Percentiles rank a stretch among this genome's conserved stretches.
Conservation (phyloP, 2,329 filamentous ascomycete species). For the Arachnomyces sp. region DNA sequence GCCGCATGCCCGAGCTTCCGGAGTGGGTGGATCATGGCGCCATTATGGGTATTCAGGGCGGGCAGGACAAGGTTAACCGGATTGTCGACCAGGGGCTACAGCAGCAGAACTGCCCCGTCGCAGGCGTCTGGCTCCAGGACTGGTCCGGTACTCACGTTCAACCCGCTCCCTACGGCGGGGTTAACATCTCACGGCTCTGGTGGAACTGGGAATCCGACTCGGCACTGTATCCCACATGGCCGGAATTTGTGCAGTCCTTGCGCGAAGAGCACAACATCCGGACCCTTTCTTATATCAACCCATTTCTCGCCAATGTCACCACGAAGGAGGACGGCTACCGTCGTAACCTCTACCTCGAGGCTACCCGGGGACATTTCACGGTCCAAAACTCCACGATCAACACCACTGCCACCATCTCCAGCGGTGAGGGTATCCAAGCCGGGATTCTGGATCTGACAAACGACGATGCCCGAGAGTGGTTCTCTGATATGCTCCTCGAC, state of each 20-base stretch:
- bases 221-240: slow-evolving; percentile 27
- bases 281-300: slow-evolving; percentile 26
- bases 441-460: slow-evolving; percentile 33
- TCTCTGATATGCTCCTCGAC: slow-evolving; percentile 23
- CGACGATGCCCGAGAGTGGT: slow-evolving; percentile 23
- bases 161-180: slow-evolving; percentile 23
- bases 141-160: slow-evolving; percentile 31
- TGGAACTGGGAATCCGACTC: slow-evolving; percentile 34
- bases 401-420: slow-evolving; percentile 26
- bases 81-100: slow-evolving; percentile 26
- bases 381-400: slow-evolving; percentile 30
- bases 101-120: slow-evolving; percentile 24
- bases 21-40: slow-evolving; percentile 24
- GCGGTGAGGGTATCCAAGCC: slow-evolving; percentile 29
- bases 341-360: slow-evolving; percentile 27
- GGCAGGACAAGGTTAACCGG: slow-evolving; percentile 26
- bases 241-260: slow-evolving; percentile 27
- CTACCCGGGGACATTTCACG: slow-evolving; percentile 21
- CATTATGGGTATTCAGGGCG: slow-evolving; percentile 31
- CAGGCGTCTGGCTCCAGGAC: slow-evolving; percentile 31
- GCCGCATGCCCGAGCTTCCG: slow-evolving; percentile 26
- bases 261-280: slow-evolving; percentile 25
- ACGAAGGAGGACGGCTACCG: slow-evolving; percentile 25
- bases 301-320: slow-evolving; percentile 29
- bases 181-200: slow-evolving; percentile 30